Percentiles rank a stretch among this genome's conserved stretches.
Evolutionary conservation across 441 rosid genomes (phyloP).

Genomic region (Erodium texanum): DNA sequence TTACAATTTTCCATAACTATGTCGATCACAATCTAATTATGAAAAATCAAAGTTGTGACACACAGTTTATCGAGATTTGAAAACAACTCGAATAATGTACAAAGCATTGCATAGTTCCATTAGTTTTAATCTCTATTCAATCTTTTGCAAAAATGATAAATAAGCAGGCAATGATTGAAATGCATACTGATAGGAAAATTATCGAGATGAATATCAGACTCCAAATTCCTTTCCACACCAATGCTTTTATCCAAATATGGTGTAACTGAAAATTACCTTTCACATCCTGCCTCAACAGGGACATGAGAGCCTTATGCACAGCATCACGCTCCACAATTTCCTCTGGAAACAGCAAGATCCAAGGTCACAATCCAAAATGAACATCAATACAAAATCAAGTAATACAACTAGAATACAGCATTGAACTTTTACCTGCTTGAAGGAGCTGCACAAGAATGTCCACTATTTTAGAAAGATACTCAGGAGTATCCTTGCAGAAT

Average conservation of each 20-base stretch:
- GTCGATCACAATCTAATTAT: neutral
- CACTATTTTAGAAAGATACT: constrained; percentile 64
- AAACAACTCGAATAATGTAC: neutral
- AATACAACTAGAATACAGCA: constrained; percentile 6
- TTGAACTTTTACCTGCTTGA: constrained; percentile 41
- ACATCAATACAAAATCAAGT: neutral
- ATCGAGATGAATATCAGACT: neutral
- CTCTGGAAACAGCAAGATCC: constrained; percentile 37
- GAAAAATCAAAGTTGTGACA: neutral
- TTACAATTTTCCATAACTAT: neutral
- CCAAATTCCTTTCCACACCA: neutral
- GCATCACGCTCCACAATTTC: constrained; percentile 93
- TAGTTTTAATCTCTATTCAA: neutral
- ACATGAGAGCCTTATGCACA: constrained; percentile 90
- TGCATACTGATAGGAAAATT: neutral
- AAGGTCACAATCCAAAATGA: constrained; percentile 8
- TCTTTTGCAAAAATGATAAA: neutral
- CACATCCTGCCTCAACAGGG: constrained; percentile 87
- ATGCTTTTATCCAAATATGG: neutral
- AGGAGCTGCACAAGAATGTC: constrained; percentile 83
- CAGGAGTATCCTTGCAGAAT: constrained; percentile 86
- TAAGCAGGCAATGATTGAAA: neutral
- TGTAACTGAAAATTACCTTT: constrained; percentile 50
- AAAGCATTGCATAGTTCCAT: neutral
- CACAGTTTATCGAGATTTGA: neutral